Percentiles rank a stretch among this genome's conserved stretches.
Conservation (phyloP, 805 yeast genomes). For the Hanseniaspora lindneri region DNA sequence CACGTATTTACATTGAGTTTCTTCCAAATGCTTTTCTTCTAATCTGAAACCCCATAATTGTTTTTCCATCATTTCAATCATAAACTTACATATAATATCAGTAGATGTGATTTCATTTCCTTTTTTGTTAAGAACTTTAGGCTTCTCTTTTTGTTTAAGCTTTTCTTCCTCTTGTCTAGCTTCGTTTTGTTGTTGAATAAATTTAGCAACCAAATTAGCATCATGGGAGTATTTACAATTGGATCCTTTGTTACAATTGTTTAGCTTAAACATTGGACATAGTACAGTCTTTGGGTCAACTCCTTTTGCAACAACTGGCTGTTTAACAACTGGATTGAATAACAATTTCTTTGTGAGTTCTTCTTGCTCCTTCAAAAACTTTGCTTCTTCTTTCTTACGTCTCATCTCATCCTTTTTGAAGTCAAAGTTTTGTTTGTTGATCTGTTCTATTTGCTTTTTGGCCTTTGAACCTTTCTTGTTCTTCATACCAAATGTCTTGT, state of each 20-base stretch:
- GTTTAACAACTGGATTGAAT: conserved; percentile 49
- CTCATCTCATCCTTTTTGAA: conserved; percentile 67
- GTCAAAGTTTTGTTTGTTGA: conserved; percentile 47
- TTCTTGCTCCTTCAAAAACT: conserved; percentile 83
- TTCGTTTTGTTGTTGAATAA: conserved; percentile 80
- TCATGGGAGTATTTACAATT: conserved; percentile 92
- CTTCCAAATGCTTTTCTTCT: conserved; percentile 34
- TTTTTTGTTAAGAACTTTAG: conserved; percentile 79
- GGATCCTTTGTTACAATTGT: conserved; percentile 68
- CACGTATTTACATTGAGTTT: conserved; percentile 84
- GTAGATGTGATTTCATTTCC: conserved; percentile 92
- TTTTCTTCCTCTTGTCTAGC: conserved; percentile 55
- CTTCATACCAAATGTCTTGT: conserved; percentile 90
- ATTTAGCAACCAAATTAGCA: conserved; percentile 78
- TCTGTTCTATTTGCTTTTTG: conserved; percentile 58
- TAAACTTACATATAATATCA: conserved; percentile 83
- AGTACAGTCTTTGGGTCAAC: conserved; percentile 92
- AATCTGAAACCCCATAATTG: conserved; percentile 16
- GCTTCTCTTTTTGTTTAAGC: conserved; percentile 97
- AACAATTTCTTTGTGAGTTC: conserved; percentile 75
- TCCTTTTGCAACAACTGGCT: conserved; percentile 86
- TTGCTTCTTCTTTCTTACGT: conserved; percentile 58
- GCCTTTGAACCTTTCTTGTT: conserved; percentile 90
- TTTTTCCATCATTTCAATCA: conserved; percentile 85
- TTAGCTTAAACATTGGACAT: conserved; percentile 80